phyloP scores from a whole-genome alignment of 2,329 filamentous ascomycete genomes.

The Diaporthe vexans region DNA sequence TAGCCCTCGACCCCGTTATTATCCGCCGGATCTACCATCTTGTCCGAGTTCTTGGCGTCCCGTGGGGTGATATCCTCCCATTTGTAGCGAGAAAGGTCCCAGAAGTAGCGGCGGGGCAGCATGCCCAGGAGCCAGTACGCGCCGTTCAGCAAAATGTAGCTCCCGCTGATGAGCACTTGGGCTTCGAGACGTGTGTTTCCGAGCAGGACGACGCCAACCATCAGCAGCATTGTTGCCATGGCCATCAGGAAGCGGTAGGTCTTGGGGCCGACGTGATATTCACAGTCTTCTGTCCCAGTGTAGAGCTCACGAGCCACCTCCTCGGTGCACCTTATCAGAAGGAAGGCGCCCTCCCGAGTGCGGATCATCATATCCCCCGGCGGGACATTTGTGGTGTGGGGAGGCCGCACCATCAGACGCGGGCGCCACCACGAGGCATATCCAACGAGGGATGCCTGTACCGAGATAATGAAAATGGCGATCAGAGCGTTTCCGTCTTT shows the following conservation, averaged over 20 bases:
- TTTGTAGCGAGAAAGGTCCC: conserved; percentile 64
- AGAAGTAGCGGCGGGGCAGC: conserved; percentile 63
- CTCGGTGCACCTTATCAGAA: conserved; percentile 70
- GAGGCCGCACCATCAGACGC: conserved; percentile 64
- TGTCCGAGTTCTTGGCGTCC: conserved; percentile 50
- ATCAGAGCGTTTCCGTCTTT: conserved; percentile 65
- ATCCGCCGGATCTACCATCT: conserved; percentile 42
- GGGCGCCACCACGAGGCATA: conserved; percentile 72
- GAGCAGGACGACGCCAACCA: conserved; percentile 72
- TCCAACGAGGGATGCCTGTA: conserved; percentile 67
- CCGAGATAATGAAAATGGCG: conserved; percentile 65
- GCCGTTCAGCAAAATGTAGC: conserved; percentile 72
- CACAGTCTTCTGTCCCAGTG: conserved; percentile 71
- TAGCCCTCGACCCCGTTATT: conserved; percentile 52
- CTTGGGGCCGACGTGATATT: conserved; percentile 64
- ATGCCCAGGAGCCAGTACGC: conserved; percentile 71
- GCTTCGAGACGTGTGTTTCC: conserved; percentile 74
- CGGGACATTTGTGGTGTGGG: conserved; percentile 63
- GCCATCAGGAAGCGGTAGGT: conserved; percentile 68
- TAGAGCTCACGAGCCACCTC: conserved; percentile 75
- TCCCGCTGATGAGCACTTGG: conserved; percentile 69
- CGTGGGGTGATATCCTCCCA: conserved; percentile 44
- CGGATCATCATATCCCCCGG: conserved; percentile 72
- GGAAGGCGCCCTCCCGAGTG: conserved; percentile 71
- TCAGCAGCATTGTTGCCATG: conserved; percentile 70